phyloP scores from a whole-genome alignment of 257 asterid genomes.

The Capsicum rhomboideum region DNA sequence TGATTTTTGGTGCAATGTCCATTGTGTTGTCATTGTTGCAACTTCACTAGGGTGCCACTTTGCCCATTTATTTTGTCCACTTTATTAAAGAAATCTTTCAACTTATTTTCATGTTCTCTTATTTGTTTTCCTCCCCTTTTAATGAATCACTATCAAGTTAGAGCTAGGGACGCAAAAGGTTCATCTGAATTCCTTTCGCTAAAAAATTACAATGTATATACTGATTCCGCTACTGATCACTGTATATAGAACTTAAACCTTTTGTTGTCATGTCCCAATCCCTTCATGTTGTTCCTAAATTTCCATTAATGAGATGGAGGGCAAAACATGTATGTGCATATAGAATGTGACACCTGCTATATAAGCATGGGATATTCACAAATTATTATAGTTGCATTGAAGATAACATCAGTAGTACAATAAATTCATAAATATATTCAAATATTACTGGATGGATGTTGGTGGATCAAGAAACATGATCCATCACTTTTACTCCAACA shows the following conservation, averaged over 20 bases:
- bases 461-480: background rate
- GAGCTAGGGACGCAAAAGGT: too few relatives aligned
- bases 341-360: background rate
- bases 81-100: background rate
- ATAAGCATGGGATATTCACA: background rate
- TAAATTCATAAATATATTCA: background rate
- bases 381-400: background rate
- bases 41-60: conserved; percentile 11
- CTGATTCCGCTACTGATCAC: rapidly evolving
- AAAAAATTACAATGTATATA: background rate
- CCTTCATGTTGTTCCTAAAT: background rate
- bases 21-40: conserved; percentile 21
- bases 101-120: background rate
- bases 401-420: background rate
- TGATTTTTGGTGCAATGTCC: conserved; percentile 25
- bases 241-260: background rate
- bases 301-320: background rate
- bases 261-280: background rate
- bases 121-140: background rate
- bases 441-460: background rate
- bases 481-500: background rate
- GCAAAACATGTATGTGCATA: background rate
- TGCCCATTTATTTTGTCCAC: conserved; percentile 4
- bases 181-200: background rate
- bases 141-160: background rate